Conservation (phyloP, 225 moss, liverwort and hornwort species). For the Pleurozium schreberi region DNA sequence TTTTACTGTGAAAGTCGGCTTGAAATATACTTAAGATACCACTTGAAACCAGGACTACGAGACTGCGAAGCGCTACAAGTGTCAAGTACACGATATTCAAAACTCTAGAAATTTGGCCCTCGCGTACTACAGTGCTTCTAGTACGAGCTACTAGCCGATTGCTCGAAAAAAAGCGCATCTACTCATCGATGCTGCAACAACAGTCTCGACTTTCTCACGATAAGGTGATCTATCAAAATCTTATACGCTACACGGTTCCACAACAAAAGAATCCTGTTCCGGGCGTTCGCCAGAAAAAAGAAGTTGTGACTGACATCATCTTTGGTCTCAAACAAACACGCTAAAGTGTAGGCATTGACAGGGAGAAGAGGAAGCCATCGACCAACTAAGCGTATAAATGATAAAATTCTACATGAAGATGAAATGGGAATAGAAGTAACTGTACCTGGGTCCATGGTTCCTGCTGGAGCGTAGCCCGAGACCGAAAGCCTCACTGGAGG, state of each 20-base stretch:
- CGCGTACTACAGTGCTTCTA: background rate
- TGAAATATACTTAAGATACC: background rate
- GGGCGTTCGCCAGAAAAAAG: background rate
- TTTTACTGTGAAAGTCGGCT: background rate
- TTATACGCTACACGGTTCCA: background rate
- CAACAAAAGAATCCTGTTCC: background rate
- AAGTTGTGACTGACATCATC: background rate
- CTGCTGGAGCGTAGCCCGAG: slow-evolving; percentile 15
- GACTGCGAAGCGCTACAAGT: background rate
- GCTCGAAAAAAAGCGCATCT: background rate
- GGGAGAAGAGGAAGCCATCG: background rate
- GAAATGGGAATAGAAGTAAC: background rate
- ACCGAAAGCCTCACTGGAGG: slow-evolving; percentile 25
- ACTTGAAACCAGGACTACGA: background rate
- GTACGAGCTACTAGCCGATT: background rate
- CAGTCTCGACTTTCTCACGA: background rate
- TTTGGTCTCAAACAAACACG: background rate
- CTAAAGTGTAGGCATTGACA: background rate
- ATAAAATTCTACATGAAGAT: background rate
- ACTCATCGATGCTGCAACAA: background rate
- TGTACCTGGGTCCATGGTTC: slow-evolving; percentile 36
- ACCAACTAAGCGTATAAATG: background rate
- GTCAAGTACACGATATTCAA: background rate
- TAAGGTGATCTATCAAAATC: background rate
- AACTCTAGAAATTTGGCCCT: background rate